These are phyloP conservation scores for Rubus parviflorus DNA, from an alignment of 306 rosid species.

Conservation along the genomic window DNA sequence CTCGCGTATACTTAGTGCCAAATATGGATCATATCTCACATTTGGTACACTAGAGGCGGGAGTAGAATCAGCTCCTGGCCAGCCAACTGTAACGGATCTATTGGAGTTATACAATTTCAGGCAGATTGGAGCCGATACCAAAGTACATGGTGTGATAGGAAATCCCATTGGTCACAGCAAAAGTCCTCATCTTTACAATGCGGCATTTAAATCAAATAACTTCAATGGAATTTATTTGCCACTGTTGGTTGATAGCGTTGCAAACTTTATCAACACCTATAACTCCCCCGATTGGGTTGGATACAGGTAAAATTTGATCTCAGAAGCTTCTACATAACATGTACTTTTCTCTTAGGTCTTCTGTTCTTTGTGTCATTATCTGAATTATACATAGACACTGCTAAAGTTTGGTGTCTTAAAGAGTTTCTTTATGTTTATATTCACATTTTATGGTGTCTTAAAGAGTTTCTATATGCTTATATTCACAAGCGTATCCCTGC, in stretches of 20 bases:
- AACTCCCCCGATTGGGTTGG: conserved; percentile 66
- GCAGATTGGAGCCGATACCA: conserved; percentile 53
- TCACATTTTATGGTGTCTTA: neutral
- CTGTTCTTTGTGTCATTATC: neutral
- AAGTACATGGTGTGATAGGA: conserved; percentile 72
- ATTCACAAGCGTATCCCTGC: neutral
- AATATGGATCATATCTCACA: conserved; percentile 66
- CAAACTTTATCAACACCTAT: conserved; percentile 47
- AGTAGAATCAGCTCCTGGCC: conserved; percentile 55
- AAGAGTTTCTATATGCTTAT: neutral
- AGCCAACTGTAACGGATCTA: conserved; percentile 55
- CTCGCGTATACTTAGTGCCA: conserved; percentile 56
- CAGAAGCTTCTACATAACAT: conserved; percentile 10
- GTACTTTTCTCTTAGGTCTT: neutral
- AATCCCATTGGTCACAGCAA: conserved; percentile 64
- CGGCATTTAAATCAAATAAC: conserved; percentile 52
- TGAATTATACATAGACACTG: neutral
- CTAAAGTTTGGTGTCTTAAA: neutral
- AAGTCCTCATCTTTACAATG: conserved; percentile 63
- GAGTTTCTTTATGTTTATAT: neutral
- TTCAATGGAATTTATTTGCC: conserved; percentile 73
- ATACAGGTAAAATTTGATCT: conserved; percentile 49
- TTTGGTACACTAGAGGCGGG: conserved; percentile 59
- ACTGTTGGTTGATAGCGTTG: conserved; percentile 55
- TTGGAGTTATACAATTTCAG: conserved; percentile 68